phyloP scores from a whole-genome alignment of 805 yeast genomes.

The Tetrapisispora fleetii region DNA sequence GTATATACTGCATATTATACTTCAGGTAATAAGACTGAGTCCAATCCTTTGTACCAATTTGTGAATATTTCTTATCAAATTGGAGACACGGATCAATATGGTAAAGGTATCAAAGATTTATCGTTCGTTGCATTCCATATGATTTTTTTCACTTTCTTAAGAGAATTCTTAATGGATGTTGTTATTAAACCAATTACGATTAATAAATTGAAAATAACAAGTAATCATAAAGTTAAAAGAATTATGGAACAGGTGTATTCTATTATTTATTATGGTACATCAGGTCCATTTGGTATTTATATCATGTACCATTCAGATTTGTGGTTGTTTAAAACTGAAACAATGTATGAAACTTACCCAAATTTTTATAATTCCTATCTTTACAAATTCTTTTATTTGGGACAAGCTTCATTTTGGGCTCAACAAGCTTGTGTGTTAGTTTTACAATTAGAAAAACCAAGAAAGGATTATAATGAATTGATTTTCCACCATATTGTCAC shows the following conservation, averaged over 20 bases:
- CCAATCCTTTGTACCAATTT: slow-evolving; percentile 49
- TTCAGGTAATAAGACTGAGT: slow-evolving; percentile 42
- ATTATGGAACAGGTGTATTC: slow-evolving; percentile 85
- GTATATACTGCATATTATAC: slow-evolving; percentile 34
- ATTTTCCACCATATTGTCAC: slow-evolving; percentile 86
- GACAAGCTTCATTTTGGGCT: slow-evolving; percentile 91
- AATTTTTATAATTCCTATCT: slow-evolving; percentile 56
- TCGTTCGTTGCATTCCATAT: slow-evolving; percentile 65
- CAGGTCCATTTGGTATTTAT: slow-evolving; percentile 75
- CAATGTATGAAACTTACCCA: slow-evolving; percentile 68
- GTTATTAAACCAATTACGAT: slow-evolving; percentile 62
- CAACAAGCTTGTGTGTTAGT: slow-evolving; percentile 75
- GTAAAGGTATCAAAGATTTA: slow-evolving; percentile 73
- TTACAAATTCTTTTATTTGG: slow-evolving; percentile 69
- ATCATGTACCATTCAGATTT: slow-evolving; percentile 70
- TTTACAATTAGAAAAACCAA: slow-evolving; percentile 77
- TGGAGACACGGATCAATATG: slow-evolving; percentile 52
- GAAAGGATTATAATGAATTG: slow-evolving; percentile 80
- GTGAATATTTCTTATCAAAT: slow-evolving; percentile 50
- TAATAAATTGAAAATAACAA: slow-evolving; percentile 26
- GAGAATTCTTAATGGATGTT: slow-evolving; percentile 80
- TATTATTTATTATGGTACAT: slow-evolving; percentile 57
- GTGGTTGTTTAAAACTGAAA: slow-evolving; percentile 76
- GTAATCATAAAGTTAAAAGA: slow-evolving; percentile 44
- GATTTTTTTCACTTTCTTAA: slow-evolving; percentile 69